Evolutionary conservation across 148 eudicot genomes (phyloP).

Genomic region (Diospyros kaki): DNA sequence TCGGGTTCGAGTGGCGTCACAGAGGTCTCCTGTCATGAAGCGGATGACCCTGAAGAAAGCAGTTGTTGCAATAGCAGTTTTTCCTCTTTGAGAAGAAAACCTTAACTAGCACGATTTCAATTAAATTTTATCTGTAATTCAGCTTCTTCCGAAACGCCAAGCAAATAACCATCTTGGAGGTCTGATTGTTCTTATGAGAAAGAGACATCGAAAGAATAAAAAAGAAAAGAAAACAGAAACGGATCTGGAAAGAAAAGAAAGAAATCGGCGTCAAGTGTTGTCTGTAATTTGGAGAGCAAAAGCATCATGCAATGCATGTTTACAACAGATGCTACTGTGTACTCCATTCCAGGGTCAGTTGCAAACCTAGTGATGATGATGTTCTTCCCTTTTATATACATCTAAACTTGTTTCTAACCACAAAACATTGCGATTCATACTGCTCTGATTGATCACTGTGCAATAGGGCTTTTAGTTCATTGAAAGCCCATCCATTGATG

Average conservation of each 20-base stretch:
- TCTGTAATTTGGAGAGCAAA: constrained; percentile 9
- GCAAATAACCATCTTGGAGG: constrained; percentile 9
- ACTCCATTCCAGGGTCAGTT: too few species aligned
- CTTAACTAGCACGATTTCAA: constrained; percentile 1
- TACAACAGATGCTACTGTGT: too few species aligned
- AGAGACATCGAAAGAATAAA: background rate
- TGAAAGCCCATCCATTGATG: too few species aligned
- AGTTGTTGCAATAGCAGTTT: constrained; percentile 56
- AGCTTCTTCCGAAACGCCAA: constrained; percentile 1
- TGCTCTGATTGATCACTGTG: too few species aligned
- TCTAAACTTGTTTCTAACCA: too few species aligned
- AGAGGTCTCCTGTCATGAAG: constrained; percentile 30
- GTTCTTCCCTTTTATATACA: too few species aligned
- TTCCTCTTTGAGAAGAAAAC: constrained; percentile 31
- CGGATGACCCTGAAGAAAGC: constrained; percentile 55
- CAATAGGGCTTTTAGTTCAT: too few species aligned
- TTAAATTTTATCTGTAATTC: background rate
- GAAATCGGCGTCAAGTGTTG: background rate
- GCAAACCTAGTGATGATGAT: too few species aligned
- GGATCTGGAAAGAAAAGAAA: background rate
- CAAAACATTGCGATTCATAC: too few species aligned
- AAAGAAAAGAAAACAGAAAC: background rate
- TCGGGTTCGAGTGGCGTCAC: constrained; percentile 85
- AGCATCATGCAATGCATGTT: background rate
- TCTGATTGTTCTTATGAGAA: constrained; percentile 1